These are phyloP conservation scores for Kwoniella dendrophila DNA, from an alignment of 768 basidiomycete genomes.

Conservation along the genomic window DNA sequence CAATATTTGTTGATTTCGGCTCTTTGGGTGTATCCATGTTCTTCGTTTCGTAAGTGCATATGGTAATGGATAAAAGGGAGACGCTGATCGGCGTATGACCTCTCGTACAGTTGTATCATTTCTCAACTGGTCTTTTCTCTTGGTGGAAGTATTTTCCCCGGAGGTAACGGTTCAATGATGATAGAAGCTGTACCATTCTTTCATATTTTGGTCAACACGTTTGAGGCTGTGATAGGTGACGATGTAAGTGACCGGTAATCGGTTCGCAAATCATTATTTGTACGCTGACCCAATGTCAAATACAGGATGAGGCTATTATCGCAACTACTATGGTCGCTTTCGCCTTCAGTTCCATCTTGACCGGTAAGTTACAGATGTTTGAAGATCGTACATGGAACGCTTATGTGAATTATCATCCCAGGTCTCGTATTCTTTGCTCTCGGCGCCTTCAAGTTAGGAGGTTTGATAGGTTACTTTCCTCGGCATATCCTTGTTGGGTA, in stretches of 20 bases:
- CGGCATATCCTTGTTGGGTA: conserved; percentile 94
- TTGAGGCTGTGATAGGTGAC: conserved; percentile 72
- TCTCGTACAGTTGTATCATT: conserved; percentile 65
- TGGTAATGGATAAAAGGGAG: background rate
- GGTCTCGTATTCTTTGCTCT: conserved; percentile 83
- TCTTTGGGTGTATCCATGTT: conserved; percentile 94
- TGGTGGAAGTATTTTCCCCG: conserved; percentile 82
- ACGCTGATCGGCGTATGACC: background rate
- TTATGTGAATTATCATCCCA: conserved; percentile 37
- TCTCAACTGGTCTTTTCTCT: conserved; percentile 81
- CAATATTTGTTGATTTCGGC: conserved; percentile 77
- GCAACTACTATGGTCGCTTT: conserved; percentile 90
- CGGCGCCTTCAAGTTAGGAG: conserved; percentile 78
- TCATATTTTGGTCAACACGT: conserved; percentile 81
- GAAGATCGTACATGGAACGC: background rate
- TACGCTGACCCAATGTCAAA: background rate
- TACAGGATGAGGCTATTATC: conserved; percentile 66
- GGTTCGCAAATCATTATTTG: background rate
- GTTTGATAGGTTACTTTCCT: conserved; percentile 91
- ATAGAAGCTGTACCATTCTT: conserved; percentile 98
- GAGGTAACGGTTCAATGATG: conserved; percentile 66
- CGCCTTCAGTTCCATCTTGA: conserved; percentile 81
- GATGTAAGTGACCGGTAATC: conserved; percentile 57
- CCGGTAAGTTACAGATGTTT: conserved; percentile 61
- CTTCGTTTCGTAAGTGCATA: conserved; percentile 69